These are phyloP conservation scores for Plantago major DNA, from an alignment of 257 asterid species.

Conservation along the genomic window DNA sequence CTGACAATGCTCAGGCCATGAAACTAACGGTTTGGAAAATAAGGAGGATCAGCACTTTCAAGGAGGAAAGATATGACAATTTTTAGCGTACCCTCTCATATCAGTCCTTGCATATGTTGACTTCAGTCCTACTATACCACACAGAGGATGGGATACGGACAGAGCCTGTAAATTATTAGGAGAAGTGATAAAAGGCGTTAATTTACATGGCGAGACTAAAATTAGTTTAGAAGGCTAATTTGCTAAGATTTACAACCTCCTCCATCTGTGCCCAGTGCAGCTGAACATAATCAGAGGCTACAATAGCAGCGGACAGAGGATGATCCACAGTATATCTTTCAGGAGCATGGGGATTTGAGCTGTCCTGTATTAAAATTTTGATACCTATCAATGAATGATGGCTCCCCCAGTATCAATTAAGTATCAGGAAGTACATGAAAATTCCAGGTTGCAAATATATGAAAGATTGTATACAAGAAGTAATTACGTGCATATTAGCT, in stretches of 20 bases:
- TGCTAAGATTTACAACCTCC: constrained; percentile 71
- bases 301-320: constrained; percentile 97
- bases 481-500: no score
- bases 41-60: constrained; percentile 6
- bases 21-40: no score
- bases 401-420: constrained; percentile 6
- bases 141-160: constrained; percentile 91
- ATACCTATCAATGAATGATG: constrained; percentile 4
- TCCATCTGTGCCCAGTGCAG: constrained; percentile 98
- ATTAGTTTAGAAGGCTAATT: constrained; percentile 23
- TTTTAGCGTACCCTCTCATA: constrained; percentile 65
- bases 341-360: constrained; percentile 92
- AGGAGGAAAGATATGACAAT: constrained; percentile 13
- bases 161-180: constrained; percentile 61
- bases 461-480: no score
- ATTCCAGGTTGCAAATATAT: constrained; percentile 4
- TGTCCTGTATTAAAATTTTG: constrained; percentile 50
- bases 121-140: constrained; percentile 96
- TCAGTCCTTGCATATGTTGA: constrained; percentile 87
- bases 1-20: background rate
- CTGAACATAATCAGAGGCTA: constrained; percentile 90
- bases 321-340: constrained; percentile 95
- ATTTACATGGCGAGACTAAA: constrained; percentile 12
- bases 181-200: constrained; percentile 11
- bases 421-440: constrained; percentile 7